A percentile compares a stretch with the other conserved stretches of the same genome.
phyloP scores from a whole-genome alignment of 345 rosid species.

The Hibiscus mutabilis region DNA sequence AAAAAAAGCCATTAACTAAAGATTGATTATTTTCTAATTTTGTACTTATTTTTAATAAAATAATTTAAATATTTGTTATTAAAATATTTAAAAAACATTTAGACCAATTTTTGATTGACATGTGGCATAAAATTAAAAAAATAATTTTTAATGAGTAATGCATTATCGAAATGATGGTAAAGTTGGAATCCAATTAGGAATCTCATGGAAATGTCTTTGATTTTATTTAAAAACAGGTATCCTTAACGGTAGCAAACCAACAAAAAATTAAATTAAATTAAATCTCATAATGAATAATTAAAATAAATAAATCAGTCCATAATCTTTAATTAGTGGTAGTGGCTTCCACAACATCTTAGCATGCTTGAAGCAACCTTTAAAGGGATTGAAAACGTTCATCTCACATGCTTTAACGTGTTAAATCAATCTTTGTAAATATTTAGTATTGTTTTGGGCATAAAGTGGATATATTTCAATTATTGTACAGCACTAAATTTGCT shows the following conservation, averaged over 20 bases:
- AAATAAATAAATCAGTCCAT: background rate
- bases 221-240: slow-evolving; percentile 14
- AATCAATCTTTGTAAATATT: slow-evolving; percentile 2
- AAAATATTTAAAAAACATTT: no score
- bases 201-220: slow-evolving; percentile 3
- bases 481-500: background rate
- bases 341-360: slow-evolving; percentile 15
- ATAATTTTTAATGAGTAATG: no score
- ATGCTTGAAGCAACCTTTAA: slow-evolving; percentile 1
- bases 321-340: background rate
- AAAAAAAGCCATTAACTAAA: no score
- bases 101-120: no score
- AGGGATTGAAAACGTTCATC: background rate
- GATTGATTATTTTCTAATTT: no score
- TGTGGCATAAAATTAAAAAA: no score
- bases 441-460: background rate
- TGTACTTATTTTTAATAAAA: no score
- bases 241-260: slow-evolving; percentile 30
- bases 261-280: background rate
- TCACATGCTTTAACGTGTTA: background rate
- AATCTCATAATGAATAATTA: background rate
- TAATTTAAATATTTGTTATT: no score
- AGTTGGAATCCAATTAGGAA: slow-evolving; percentile 27
- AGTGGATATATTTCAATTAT: background rate
- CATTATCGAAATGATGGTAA: no score